Evolutionary conservation across 2,329 filamentous ascomycete species (phyloP).

Genomic region (Pseudodiploospora longispora): DNA sequence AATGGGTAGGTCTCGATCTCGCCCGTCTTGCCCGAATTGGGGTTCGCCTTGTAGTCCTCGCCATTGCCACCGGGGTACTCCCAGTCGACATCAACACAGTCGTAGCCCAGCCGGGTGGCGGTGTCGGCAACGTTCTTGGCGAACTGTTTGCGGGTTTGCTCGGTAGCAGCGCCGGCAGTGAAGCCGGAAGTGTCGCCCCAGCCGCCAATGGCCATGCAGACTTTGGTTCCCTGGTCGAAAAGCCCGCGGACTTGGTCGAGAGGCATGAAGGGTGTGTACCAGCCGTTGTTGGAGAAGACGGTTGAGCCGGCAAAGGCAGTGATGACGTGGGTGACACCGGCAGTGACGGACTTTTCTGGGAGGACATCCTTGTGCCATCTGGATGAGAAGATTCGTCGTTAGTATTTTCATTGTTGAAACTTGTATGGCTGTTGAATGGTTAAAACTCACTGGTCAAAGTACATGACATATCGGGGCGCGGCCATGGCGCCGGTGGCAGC

Average conservation of each 20-base stretch:
- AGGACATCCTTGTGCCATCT: slow-evolving; percentile 34
- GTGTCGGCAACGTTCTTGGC: slow-evolving; percentile 50
- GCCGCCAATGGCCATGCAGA: slow-evolving; percentile 58
- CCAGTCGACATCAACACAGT: slow-evolving; percentile 63
- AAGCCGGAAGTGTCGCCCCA: slow-evolving; percentile 57
- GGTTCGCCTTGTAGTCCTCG: slow-evolving; percentile 55
- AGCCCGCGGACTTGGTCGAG: slow-evolving; percentile 42
- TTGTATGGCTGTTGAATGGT: no score
- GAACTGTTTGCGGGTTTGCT: slow-evolving; percentile 39
- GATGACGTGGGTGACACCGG: slow-evolving; percentile 45
- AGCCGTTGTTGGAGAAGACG: slow-evolving; percentile 36
- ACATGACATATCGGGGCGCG: slow-evolving; percentile 29
- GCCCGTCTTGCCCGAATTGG: slow-evolving; percentile 49
- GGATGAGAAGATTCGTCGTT: no score
- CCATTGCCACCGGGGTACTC: slow-evolving; percentile 57
- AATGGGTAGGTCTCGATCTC: slow-evolving; percentile 56
- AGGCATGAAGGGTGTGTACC: slow-evolving; percentile 45
- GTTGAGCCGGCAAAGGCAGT: slow-evolving; percentile 45
- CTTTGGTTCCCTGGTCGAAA: slow-evolving; percentile 45
- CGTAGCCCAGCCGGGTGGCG: slow-evolving; percentile 46
- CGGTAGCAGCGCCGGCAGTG: slow-evolving; percentile 37
- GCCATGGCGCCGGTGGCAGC: slow-evolving; percentile 13
- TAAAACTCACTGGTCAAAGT: slow-evolving; percentile 36
- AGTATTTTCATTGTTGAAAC: neutral
- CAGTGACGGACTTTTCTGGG: slow-evolving; percentile 28